Evolutionary conservation across 768 basidiomycete genomes (phyloP).

Genomic region (Crepidotus variabilis): DNA sequence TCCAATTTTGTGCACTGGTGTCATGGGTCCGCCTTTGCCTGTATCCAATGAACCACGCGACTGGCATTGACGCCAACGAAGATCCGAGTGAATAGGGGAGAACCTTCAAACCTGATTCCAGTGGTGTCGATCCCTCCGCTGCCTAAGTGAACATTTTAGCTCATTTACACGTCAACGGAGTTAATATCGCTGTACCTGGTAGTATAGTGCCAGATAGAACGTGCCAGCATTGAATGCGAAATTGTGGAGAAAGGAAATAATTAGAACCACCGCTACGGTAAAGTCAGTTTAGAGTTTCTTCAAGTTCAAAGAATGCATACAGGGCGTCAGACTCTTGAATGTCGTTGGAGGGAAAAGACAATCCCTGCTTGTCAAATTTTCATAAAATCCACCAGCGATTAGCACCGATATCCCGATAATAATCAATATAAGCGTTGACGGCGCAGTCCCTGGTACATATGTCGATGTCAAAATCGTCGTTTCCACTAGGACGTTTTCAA

Average conservation of each 20-base stretch:
- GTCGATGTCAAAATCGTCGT: constrained; percentile 12
- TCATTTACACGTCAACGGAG: constrained; percentile 9
- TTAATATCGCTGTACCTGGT: constrained; percentile 49
- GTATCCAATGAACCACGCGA: constrained; percentile 77
- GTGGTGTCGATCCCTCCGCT: constrained; percentile 64
- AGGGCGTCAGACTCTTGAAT: constrained; percentile 56
- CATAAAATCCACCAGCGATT: constrained; percentile 60
- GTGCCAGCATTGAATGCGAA: constrained; percentile 82
- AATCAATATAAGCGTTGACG: constrained; percentile 60
- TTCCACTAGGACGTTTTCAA: constrained; percentile 1
- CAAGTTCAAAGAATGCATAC: constrained; percentile 33
- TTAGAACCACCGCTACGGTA: constrained; percentile 54
- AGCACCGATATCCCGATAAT: constrained; percentile 52
- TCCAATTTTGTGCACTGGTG: constrained; percentile 62
- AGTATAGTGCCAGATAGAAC: constrained; percentile 82
- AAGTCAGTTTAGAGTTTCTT: constrained; percentile 14
- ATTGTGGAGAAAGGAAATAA: constrained; percentile 77
- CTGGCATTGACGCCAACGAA: constrained; percentile 80
- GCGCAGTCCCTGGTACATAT: constrained; percentile 52
- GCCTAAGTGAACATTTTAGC: constrained; percentile 39
- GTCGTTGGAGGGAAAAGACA: constrained; percentile 66
- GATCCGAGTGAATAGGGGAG: constrained; percentile 85
- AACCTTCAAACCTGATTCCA: constrained; percentile 70
- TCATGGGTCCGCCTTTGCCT: constrained; percentile 54
- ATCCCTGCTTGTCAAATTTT: constrained; percentile 62